Evolutionary conservation across 129 eudicot species (phyloP).

Genomic region (Flaveria bidentis): DNA sequence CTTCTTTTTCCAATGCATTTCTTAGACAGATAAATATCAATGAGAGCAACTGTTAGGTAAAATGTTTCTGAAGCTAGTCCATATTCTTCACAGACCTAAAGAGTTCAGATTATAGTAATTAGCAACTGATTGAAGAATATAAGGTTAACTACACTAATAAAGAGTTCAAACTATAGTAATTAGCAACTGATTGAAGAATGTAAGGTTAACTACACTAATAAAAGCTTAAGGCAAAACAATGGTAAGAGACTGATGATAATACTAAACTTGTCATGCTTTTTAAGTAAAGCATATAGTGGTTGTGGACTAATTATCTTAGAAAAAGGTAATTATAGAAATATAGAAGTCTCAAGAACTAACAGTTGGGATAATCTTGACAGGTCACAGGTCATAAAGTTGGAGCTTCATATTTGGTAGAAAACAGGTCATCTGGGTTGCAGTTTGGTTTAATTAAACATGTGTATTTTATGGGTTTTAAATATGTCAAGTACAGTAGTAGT

Average conservation of each 20-base stretch:
- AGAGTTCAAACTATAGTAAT: constrained; percentile 5
- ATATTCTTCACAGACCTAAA: constrained; percentile 86
- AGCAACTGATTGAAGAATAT: background rate
- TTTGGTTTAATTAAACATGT: too few relatives aligned
- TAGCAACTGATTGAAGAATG: background rate
- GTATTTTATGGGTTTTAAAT: too few relatives aligned
- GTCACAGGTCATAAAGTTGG: too few relatives aligned
- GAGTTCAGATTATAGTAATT: constrained; percentile 3
- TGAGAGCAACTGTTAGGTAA: constrained; percentile 79
- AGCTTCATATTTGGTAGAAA: too few relatives aligned
- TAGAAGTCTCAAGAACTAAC: constrained; percentile 23
- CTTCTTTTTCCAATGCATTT: constrained; percentile 63
- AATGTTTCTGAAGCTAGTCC: constrained; percentile 86
- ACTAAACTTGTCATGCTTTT: background rate
- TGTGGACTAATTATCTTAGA: constrained; percentile 16
- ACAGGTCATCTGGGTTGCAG: too few relatives aligned
- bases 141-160: background rate
- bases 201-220: background rate
- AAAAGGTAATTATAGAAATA: background rate
- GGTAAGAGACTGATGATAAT: too few relatives aligned
- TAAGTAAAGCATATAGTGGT: background rate
- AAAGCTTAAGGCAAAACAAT: background rate
- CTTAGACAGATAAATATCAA: constrained; percentile 72
- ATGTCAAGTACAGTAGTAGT: too few relatives aligned
- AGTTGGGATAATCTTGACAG: too few relatives aligned